Base-by-base conservation (phyloP, 208 protist species). In the Trypanosoma vivax region DNA sequence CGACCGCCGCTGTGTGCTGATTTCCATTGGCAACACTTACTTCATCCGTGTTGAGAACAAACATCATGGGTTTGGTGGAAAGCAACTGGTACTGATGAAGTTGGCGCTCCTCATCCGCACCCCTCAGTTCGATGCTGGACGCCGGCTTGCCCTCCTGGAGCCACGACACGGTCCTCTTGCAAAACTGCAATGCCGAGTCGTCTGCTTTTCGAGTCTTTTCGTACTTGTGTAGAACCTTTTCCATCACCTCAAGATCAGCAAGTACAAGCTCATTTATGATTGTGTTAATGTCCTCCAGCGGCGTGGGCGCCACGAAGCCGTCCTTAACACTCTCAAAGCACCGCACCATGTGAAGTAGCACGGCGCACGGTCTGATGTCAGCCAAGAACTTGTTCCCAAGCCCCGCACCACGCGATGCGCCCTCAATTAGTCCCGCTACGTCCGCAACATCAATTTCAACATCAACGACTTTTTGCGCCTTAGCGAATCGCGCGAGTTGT, bases 381-480 rank as follows among this genome's bases (percentile, higher is more conserved):
- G 65, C 60, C 6, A 95, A 61, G 50, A 95, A 95, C 54, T 90
- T 87, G 53, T 92, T 93, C 34, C 89, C 89, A 21, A 93, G 68
- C 16, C 89, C 89, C 0, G 72, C 83, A 2, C 89, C 89, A 43
- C 83, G 81, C 7, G 83, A 87, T 2, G 89, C 89, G 0, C 89
- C 89, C 9, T 64, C 83, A 50, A 95, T 91, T 25, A 95, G 79
- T 19, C 90, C 90, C 9, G 90, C 90, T 7, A 96, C 88, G 52
- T 96, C 90, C 0, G 74, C 77, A 37, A 95, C 50, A 51, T 92
- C 79, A 28, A 95, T 72, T 58, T 92, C 79, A 3, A 88, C 82
- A 28, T 89, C 79, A 3, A 95, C 74, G 11, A 83, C 45, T 48
- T 70, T 79, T 40, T 70, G 60, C 3, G 84, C 75, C 1, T 69